Evolutionary conservation across 768 basidiomycete genomes (phyloP), one percentile per base, ranked within the genome.

Genomic region (Cytidiella melzeri): DNA sequence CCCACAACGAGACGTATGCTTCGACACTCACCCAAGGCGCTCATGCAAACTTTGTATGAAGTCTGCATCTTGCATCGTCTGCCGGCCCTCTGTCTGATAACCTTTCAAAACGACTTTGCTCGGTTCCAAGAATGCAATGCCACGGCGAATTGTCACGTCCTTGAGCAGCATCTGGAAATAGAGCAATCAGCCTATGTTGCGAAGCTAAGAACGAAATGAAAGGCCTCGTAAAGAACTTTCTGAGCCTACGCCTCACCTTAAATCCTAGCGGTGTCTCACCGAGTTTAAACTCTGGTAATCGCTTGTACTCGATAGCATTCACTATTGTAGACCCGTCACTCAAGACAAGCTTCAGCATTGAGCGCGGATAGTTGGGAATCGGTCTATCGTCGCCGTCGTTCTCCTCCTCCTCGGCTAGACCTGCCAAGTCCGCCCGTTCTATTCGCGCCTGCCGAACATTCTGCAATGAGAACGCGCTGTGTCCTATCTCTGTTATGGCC

Each of bases 401-500:
- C 27, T 73, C 69, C 52, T 80, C 80, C 1, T 72, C 79, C 28
- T 73, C 77, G 67, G 36, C 72, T 45, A 60, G 66, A 9, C 70
- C 72, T 7, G 67, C 69, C 25, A 75, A 62, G 47, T 77, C 78
- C 15, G 69, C 83, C 6, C 80, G 75, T 41, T 81, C 77, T 47
- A 77, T 68, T 27, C 90, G 71, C 11, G 81, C 79, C 46, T 80
- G 73, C 19, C 85, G 75, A 20, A 79, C 75, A 56, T 87, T 87
- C 52, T 84, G 75, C 15, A 96, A 73, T 45, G 72, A 80, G 59
- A 91, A 88, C 0, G 93, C 94, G 55, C 92, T 92, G 39, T 77
- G 69, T 0, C 84, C 89, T 19, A 96, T 83, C 48, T 97, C 94
- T 15, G 81, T 88, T n/a, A 95, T 76, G 12, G 77, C 73, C 15